These are phyloP conservation scores for Colletotrichum spinosum DNA, from an alignment of 2,329 filamentous ascomycete genomes.

Conservation along the genomic window DNA sequence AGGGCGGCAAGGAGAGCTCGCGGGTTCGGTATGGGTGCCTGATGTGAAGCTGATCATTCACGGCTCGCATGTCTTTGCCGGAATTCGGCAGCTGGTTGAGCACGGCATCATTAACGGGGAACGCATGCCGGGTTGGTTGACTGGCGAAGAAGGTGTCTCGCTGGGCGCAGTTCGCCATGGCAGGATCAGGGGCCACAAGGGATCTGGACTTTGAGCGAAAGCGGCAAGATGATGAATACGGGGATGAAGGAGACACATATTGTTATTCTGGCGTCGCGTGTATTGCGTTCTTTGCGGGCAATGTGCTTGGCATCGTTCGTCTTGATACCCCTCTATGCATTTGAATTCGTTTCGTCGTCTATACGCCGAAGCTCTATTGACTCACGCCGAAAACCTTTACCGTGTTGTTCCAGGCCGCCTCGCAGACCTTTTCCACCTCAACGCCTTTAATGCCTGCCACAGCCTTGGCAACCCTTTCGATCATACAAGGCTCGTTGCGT, in stretches of 20 bases:
- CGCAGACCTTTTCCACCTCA: slow-evolving; percentile 82
- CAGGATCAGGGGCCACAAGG: slow-evolving; percentile 69
- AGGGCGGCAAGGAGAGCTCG: slow-evolving; percentile 33
- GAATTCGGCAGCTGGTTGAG: slow-evolving; percentile 82
- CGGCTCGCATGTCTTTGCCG: slow-evolving; percentile 83
- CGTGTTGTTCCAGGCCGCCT: slow-evolving; percentile 88
- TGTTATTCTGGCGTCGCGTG: no score
- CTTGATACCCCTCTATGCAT: slow-evolving; percentile 29
- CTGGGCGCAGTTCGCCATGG: slow-evolving; percentile 76
- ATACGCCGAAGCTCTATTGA: slow-evolving; percentile 48
- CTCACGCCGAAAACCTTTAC: slow-evolving; percentile 82
- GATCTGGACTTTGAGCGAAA: slow-evolving; percentile 60
- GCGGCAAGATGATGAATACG: not conserved
- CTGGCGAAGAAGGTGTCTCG: slow-evolving; percentile 85
- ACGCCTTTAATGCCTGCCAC: slow-evolving; percentile 89
- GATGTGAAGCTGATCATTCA: slow-evolving; percentile 75
- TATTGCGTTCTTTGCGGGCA: no score
- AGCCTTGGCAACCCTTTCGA: slow-evolving; percentile 87
- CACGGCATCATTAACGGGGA: slow-evolving; percentile 79
- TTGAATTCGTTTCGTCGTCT: slow-evolving; percentile 22
- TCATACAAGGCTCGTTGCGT: slow-evolving; percentile 91
- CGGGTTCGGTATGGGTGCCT: slow-evolving; percentile 61
- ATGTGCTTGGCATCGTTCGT: not conserved
- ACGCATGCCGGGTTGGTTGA: slow-evolving; percentile 91
- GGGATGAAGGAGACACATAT: not conserved